Percentiles rank a stretch among this genome's conserved stretches.
Evolutionary conservation across 2,329 filamentous ascomycete genomes (phyloP).

Genomic region (Fusarium sp.): DNA sequence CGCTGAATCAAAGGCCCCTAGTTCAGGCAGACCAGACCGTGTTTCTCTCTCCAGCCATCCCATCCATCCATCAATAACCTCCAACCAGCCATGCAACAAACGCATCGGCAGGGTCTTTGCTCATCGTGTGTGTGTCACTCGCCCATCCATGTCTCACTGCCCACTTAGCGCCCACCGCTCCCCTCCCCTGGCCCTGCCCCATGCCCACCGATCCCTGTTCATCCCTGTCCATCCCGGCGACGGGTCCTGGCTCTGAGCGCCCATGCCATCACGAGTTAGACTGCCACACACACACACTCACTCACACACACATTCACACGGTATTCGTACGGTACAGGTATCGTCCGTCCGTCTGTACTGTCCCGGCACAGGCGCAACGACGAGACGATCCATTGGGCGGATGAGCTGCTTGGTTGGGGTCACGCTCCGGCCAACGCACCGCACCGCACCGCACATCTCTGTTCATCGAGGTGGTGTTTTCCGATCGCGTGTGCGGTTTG

Average conservation of each 20-base stretch:
- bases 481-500: conserved; percentile 17
- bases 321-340: conserved; percentile 25
- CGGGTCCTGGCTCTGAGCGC: conserved; percentile 20
- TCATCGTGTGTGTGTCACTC: conserved; percentile 40
- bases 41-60: conserved; percentile 1
- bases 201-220: conserved; percentile 38
- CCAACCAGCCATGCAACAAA: conserved; percentile 16
- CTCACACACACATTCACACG: conserved; percentile 4
- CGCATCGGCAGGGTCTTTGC: conserved; percentile 28
- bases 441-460: conserved; percentile 14
- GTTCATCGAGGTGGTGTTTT: conserved; percentile 20
- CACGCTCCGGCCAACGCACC: conserved; percentile 34
- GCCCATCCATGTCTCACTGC: conserved; percentile 44
- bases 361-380: conserved; percentile 35
- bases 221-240: conserved; percentile 26
- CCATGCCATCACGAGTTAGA: conserved; percentile 42
- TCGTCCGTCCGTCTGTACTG: conserved; percentile 14
- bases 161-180: conserved; percentile 44
- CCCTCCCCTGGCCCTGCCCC: conserved; percentile 28
- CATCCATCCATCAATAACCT: background rate
- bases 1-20: background rate
- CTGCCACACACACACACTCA: background rate
- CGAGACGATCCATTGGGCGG: conserved; percentile 31
- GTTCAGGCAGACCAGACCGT: background rate
- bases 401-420: conserved; percentile 29